Base-by-base conservation (phyloP, 257 asterid species). In the Scutellaria galericulata region DNA sequence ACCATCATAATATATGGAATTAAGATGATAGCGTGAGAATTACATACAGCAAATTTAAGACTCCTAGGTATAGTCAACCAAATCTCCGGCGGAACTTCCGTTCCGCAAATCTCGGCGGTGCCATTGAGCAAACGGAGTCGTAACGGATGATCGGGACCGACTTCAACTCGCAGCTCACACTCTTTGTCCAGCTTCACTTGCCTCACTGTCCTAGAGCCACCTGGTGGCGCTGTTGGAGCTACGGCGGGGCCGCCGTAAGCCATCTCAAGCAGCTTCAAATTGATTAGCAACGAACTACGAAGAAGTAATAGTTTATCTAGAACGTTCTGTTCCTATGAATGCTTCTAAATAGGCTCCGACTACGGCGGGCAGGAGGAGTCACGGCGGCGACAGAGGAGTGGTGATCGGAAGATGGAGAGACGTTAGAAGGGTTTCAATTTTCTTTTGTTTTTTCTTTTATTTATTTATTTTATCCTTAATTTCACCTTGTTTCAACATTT, bases 101-200 rank as follows among this genome's bases (percentile, higher is more conserved):
- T 92, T 64, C 99, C 98, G 54, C 77, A 92, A 58, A 95, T 90
- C 86, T 95, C 97, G 48, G 97, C 96, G 15, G 87, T 81, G 73
- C 99, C 99, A 61, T 41, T 82, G 69, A 87, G 81, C 75, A 95
- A 75, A 27, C 96, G 91, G 27, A 95, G 90, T 71, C 98, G 96
- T 60, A 95, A 87, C 55, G 96, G 97, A 57, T 81, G 53, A 45
- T 90, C 93, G 15, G 85, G 86, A 40, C 86, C 85, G 41, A 92
- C 96, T 85, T 95, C 99, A 70, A 95, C 78, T 85, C 99, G 84
- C 9, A 95, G 88, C 84, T 92, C 98, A 70, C 90, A 88, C 78
- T 95, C 99, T 76, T 90, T 90, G 65, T 95, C 98, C 73, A 92
- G 83, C 80, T 92, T 95, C 82, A 90, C 96, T 78, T 87, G 95